Conservation (phyloP, 805 yeast species). For the Candida ipomoeae region DNA sequence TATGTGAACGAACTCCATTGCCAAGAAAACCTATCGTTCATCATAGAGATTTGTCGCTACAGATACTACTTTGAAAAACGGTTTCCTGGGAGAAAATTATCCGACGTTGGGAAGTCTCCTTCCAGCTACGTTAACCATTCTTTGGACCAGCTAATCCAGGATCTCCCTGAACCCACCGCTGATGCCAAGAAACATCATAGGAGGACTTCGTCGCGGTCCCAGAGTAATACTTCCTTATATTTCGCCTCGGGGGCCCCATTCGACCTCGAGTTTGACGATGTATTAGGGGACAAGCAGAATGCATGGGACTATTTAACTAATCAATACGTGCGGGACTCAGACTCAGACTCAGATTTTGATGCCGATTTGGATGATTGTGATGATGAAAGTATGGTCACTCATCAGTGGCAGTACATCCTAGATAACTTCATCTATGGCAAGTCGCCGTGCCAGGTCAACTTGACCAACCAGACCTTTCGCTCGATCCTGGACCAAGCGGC, state of each 20-base stretch:
- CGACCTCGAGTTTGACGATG: constrained; percentile 23
- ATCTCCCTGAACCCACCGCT: constrained; percentile 13
- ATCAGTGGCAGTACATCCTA: constrained; percentile 40
- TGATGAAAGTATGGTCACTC: constrained; percentile 9
- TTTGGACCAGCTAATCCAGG: constrained; percentile 12
- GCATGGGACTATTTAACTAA: constrained; percentile 21
- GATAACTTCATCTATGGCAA: constrained; percentile 37
- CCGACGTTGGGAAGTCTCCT: constrained; percentile 1
- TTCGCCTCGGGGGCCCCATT: constrained; percentile 13
- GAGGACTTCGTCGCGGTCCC: constrained; percentile 5
- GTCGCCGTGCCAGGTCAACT: constrained; percentile 47
- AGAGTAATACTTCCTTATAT: constrained; percentile 6
- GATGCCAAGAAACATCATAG: constrained; percentile 6
- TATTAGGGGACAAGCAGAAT: constrained; percentile 11
- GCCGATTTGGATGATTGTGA: background rate
- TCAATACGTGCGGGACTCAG: constrained; percentile 12
- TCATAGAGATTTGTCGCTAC: constrained; percentile 43
- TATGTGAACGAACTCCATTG: constrained; percentile 39
- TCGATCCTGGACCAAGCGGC: constrained; percentile 19
- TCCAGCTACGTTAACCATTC: constrained; percentile 12
- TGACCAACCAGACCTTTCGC: constrained; percentile 37
- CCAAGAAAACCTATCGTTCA: constrained; percentile 42
- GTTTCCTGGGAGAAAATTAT: constrained; percentile 10
- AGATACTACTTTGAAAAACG: constrained; percentile 39
- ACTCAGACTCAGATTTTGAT: constrained; percentile 4